phyloP scores from a whole-genome alignment of 1,284 basidiomycete genomes.

The Gomphus sp. region DNA sequence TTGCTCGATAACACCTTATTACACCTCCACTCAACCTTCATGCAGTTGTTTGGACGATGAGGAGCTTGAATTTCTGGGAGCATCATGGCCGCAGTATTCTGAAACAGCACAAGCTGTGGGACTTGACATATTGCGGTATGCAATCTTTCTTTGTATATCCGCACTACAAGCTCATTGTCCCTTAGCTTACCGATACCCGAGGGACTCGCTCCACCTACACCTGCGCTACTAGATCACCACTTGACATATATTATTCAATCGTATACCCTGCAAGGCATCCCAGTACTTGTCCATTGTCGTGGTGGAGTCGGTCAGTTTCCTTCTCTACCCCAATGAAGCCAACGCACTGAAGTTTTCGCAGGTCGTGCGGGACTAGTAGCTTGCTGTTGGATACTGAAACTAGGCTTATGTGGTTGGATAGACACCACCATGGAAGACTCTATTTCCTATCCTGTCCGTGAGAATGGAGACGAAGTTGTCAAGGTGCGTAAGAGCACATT shows the following conservation, averaged over 20 bases:
- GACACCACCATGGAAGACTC: slow-evolving; percentile 20
- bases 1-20: slow-evolving; percentile 13
- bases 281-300: slow-evolving; percentile 85
- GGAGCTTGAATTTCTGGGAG: slow-evolving; percentile 81
- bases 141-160: slow-evolving; percentile 10
- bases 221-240: slow-evolving; percentile 56
- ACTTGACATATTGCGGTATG: slow-evolving; percentile 64
- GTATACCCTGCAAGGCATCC: slow-evolving; percentile 70
- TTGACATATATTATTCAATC: slow-evolving; percentile 61
- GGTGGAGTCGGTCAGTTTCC: slow-evolving; percentile 73
- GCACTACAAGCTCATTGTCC: not conserved
- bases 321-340: not conserved
- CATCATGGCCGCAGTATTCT: slow-evolving; percentile 74
- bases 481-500: slow-evolving; percentile 39
- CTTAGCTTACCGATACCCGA: slow-evolving; percentile 84
- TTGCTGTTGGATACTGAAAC: slow-evolving; percentile 87
- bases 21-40: slow-evolving; percentile 8
- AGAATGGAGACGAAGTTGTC: slow-evolving; percentile 13
- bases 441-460: slow-evolving; percentile 8
- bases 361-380: slow-evolving; percentile 83
- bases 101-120: slow-evolving; percentile 53
- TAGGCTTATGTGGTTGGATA: slow-evolving; percentile 77
- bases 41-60: slow-evolving; percentile 75
- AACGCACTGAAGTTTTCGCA: not conserved
- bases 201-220: slow-evolving; percentile 72